Evolutionary conservation across 2,329 filamentous ascomycete species (phyloP).

Genomic region (Knufia petricola): DNA sequence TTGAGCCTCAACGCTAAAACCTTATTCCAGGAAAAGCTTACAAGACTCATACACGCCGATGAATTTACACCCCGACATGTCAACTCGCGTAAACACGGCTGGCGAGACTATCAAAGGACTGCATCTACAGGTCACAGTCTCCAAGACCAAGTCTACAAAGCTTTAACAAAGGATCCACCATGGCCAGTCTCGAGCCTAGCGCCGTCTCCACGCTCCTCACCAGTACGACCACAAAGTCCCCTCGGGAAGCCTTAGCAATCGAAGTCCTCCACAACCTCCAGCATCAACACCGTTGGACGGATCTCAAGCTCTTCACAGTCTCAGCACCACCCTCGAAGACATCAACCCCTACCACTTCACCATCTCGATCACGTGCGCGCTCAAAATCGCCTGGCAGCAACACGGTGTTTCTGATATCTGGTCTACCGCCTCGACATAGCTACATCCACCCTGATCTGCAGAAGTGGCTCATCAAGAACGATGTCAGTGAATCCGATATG

Average conservation of each 20-base stretch:
- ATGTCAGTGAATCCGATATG: slow-evolving; percentile 38
- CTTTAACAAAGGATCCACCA: not conserved
- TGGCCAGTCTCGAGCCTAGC: slow-evolving; percentile 24
- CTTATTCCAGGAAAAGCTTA: not conserved
- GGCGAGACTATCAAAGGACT: not conserved
- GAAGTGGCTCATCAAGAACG: slow-evolving; percentile 46
- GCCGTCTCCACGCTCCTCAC: slow-evolving; percentile 34
- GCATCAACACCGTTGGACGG: slow-evolving; percentile 53
- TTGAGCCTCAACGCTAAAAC: slow-evolving; percentile 1
- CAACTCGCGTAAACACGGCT: not conserved
- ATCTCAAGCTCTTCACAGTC: slow-evolving; percentile 41
- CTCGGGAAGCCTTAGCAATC: slow-evolving; percentile 39
- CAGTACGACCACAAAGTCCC: slow-evolving; percentile 24
- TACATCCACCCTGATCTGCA: slow-evolving; percentile 59
- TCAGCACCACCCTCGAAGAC: slow-evolving; percentile 26
- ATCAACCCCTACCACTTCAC: slow-evolving; percentile 20
- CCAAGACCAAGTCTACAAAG: too few relatives aligned
- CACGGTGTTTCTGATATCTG: slow-evolving; percentile 46
- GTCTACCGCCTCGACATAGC: slow-evolving; percentile 49
- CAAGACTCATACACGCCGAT: too few relatives aligned
- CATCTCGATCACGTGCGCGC: slow-evolving; percentile 1
- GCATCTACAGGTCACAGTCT: not conserved
- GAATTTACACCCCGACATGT: not conserved
- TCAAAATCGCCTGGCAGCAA: slow-evolving; percentile 17
- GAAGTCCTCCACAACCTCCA: slow-evolving; percentile 56